Evolutionary conservation across 2,329 filamentous ascomycete species (phyloP).

Genomic region (Setomelanomma holmii): DNA sequence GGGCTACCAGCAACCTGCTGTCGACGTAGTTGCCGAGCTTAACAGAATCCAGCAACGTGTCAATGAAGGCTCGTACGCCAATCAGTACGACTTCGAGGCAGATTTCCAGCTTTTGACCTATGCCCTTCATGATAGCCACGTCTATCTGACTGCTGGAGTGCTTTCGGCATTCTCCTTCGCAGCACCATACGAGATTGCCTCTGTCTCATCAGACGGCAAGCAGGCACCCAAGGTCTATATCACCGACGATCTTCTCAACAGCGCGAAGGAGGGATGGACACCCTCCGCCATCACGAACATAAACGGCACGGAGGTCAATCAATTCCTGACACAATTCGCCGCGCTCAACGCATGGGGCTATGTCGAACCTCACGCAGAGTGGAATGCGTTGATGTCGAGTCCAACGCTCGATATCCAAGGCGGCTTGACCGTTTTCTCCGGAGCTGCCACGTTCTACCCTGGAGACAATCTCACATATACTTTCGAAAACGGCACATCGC

Average conservation of each 20-base stretch:
- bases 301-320: conserved; percentile 32
- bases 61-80: conserved; percentile 35
- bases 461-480: conserved; percentile 34
- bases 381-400: conserved; percentile 44
- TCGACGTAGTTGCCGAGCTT: conserved; percentile 43
- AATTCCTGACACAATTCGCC: conserved; percentile 31
- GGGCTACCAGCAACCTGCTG: conserved; percentile 51
- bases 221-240: conserved; percentile 43
- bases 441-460: conserved; percentile 47
- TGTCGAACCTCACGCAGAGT: conserved; percentile 53
- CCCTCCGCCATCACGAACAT: conserved; percentile 34
- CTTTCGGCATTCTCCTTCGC: conserved; percentile 33
- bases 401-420: conserved; percentile 28
- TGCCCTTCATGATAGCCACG: conserved; percentile 44
- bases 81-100: conserved; percentile 50
- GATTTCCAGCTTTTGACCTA: conserved; percentile 43
- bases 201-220: conserved; percentile 33
- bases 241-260: conserved; percentile 32
- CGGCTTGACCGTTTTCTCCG: conserved; percentile 15
- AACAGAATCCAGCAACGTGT: conserved; percentile 34
- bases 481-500: conserved; percentile 30
- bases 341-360: conserved; percentile 42
- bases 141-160: conserved; percentile 31
- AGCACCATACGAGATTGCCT: conserved; percentile 32
- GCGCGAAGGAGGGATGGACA: conserved; percentile 23